Percentiles rank a stretch among this genome's conserved stretches.
Evolutionary conservation across 768 basidiomycete species (phyloP).

Genomic region (Suillus variegatus): DNA sequence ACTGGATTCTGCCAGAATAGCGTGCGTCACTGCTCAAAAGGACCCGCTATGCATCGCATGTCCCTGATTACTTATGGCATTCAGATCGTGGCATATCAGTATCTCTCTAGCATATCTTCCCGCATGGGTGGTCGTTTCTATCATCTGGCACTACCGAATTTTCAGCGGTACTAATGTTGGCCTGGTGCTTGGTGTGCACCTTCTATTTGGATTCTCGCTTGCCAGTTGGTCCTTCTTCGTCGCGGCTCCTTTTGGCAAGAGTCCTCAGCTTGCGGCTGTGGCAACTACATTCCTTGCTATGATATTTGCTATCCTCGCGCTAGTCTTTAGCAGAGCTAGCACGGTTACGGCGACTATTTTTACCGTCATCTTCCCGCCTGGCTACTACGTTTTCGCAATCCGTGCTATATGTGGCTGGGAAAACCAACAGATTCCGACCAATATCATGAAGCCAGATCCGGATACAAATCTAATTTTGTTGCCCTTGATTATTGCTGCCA

Average conservation of each 20-base stretch:
- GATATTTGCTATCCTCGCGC: conserved; percentile 64
- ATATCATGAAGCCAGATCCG: conserved; percentile 60
- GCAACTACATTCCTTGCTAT: conserved; percentile 65
- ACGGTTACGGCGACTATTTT: conserved; percentile 59
- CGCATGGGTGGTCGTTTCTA: conserved; percentile 68
- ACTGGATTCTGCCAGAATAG: conserved; percentile 64
- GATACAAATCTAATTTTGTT: conserved; percentile 55
- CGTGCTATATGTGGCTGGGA: conserved; percentile 72
- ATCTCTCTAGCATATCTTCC: conserved; percentile 71
- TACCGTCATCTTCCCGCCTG: conserved; percentile 72
- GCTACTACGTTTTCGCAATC: conserved; percentile 72
- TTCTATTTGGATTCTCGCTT: conserved; percentile 66
- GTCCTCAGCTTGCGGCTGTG: conserved; percentile 71
- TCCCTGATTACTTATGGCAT: conserved; percentile 2
- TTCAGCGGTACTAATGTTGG: conserved; percentile 61
- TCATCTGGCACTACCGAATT: conserved; percentile 69
- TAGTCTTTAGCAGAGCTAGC: conserved; percentile 46
- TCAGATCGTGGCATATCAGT: conserved; percentile 64
- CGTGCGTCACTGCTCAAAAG: conserved; percentile 36
- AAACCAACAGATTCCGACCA: conserved; percentile 53
- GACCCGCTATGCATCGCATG: conserved; percentile 1
- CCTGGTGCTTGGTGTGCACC: conserved; percentile 61
- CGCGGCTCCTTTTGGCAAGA: conserved; percentile 69
- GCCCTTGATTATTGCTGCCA: conserved; percentile 60
- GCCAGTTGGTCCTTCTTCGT: conserved; percentile 75